phyloP scores from a whole-genome alignment of 345 rosid genomes.

The Brassica carinata region DNA sequence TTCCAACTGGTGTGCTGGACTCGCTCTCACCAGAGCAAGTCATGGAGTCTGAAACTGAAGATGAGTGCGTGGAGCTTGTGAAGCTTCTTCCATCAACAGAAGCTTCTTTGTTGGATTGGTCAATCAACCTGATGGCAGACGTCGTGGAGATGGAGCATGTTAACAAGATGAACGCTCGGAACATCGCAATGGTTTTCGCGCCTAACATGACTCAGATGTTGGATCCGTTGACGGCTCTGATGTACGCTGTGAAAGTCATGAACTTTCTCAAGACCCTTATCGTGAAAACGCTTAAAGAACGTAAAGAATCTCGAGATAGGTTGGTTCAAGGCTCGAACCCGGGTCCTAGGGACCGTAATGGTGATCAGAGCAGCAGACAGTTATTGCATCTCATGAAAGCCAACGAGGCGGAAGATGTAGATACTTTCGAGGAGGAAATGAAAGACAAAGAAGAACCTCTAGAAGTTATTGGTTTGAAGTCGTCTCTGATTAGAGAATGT shows the following conservation, averaged over 20 bases:
- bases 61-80: conserved; percentile 80
- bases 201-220: conserved; percentile 99
- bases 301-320: conserved; percentile 61
- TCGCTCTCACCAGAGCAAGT: conserved; percentile 85
- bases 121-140: conserved; percentile 95
- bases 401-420: conserved; percentile 36
- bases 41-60: conserved; percentile 85
- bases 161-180: conserved; percentile 98
- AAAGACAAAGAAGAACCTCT: conserved; percentile 39
- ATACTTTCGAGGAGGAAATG: conserved; percentile 21
- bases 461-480: conserved; percentile 37
- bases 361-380: conserved; percentile 56
- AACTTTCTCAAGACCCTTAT: conserved; percentile 88
- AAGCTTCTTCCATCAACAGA: conserved; percentile 85
- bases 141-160: conserved; percentile 78
- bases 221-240: conserved; percentile 94
- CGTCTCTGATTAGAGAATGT: conserved; percentile 16
- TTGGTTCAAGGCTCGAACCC: conserved; percentile 40
- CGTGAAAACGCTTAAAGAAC: conserved; percentile 60
- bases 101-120: conserved; percentile 91
- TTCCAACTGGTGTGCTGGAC: conserved; percentile 93
- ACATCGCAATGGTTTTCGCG: conserved; percentile 94
- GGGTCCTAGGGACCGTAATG: conserved; percentile 70
- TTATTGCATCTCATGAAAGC: conserved; percentile 40
- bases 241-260: conserved; percentile 99